These are phyloP conservation scores for Puccinia hordei DNA, from an alignment of 1,284 basidiomycete genomes.

Conservation along the genomic window DNA sequence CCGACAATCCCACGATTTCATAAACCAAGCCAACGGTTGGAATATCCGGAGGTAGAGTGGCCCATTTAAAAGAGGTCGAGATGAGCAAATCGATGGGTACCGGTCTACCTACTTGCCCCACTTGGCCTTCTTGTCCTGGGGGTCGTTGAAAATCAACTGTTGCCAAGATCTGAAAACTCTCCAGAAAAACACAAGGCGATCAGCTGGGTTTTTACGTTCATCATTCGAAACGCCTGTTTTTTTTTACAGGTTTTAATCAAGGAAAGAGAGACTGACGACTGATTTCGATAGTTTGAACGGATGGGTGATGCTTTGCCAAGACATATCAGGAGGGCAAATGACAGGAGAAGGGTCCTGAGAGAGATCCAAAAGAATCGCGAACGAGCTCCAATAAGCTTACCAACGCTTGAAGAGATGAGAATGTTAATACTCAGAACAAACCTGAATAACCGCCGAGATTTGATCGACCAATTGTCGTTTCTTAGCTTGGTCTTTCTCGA, in stretches of 20 bases:
- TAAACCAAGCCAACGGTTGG: constrained; percentile 19
- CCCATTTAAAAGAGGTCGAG: constrained; percentile 34
- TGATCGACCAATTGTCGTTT: constrained; percentile 8
- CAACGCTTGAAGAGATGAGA: background rate
- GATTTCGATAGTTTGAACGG: constrained; percentile 18
- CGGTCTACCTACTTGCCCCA: constrained; percentile 27
- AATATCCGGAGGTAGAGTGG: background rate
- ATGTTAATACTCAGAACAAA: background rate
- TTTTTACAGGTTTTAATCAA: background rate
- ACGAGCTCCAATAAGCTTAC: background rate
- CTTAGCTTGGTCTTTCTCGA: constrained; percentile 31
- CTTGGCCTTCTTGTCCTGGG: constrained; percentile 2
- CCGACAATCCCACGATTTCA: background rate
- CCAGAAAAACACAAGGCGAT: background rate
- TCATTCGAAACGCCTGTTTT: background rate
- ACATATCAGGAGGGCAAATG: background rate
- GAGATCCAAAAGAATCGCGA: background rate
- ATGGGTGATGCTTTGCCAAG: constrained; percentile 16
- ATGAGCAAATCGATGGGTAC: constrained; percentile 17
- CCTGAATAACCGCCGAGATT: constrained; percentile 8
- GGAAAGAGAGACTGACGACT: constrained; percentile 20
- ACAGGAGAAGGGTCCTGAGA: constrained; percentile 11
- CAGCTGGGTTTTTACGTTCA: background rate
- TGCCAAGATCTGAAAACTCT: constrained; percentile 1
- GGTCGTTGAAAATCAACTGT: constrained; percentile 28